Evolutionary conservation across 331 rosid species (phyloP).

Genomic region (Quercus tomentella): DNA sequence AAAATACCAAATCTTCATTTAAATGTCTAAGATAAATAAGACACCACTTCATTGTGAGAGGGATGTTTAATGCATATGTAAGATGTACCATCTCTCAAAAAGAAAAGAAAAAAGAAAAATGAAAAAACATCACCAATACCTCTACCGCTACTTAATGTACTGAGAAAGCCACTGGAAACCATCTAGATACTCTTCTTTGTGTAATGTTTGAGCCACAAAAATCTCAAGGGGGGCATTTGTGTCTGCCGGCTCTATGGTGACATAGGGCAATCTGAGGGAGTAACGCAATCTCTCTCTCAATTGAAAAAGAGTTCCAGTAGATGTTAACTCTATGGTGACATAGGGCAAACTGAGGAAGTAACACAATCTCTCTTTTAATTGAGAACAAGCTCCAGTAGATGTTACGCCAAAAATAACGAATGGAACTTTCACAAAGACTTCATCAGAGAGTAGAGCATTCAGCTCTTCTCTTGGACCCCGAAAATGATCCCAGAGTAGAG

Average conservation of each 20-base stretch:
- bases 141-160: constrained; percentile 47
- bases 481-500: constrained; percentile 54
- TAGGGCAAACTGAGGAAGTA: no score
- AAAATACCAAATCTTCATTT: no score
- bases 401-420: constrained; percentile 55
- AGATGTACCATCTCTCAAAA: no score
- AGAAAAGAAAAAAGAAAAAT: no score
- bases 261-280: constrained; percentile 60
- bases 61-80: no score
- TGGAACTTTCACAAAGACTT: constrained; percentile 59
- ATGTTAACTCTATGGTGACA: no score
- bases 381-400: not conserved
- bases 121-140: no score
- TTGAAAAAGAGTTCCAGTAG: no score
- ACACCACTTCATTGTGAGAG: no score
- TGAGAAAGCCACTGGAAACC: constrained; percentile 87
- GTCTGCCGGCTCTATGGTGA: constrained; percentile 48
- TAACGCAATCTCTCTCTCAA: constrained; percentile 63
- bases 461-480: constrained; percentile 64
- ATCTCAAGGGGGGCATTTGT: constrained; percentile 59
- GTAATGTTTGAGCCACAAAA: constrained; percentile 77
- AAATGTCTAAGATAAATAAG: no score
- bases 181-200: constrained; percentile 82
- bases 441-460: constrained; percentile 76
- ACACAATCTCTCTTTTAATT: no score